Base-by-base conservation (phyloP, 345 rosid genomes). In the Rhizophora apiculata region DNA sequence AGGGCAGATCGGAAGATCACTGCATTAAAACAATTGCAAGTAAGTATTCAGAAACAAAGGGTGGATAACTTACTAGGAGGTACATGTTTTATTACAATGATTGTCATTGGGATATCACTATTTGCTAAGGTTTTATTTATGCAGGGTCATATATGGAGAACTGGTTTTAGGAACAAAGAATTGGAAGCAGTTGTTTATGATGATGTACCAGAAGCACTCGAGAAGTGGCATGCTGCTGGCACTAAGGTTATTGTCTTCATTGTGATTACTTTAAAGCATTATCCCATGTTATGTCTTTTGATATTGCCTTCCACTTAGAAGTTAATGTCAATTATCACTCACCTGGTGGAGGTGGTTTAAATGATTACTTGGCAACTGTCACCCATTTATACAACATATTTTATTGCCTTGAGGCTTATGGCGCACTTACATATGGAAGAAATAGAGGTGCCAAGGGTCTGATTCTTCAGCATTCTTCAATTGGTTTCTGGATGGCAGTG, bases 121-220 rank as follows among this genome's bases (percentile, higher is more conserved):
- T 13, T 43, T 72, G 27, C 70, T 71, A 54, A 64, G 60, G 21
- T 36, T 53, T 62, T 62, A 31, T 49, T 31, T 32, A 27, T 70
- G 71, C 84, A 96, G 99, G 99, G 99, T 73, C 98, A 96, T 83
- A 83, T 96, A 76, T 96, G 99, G 99, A 83, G 74, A 76, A 96
- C 99, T 0, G 99, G 99, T 21, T 96, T 82, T 55, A 76, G 82
- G 66, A 85, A 80, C 63, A 82, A 84, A 66, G 99, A 96, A 74
- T 74, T 96, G 77, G 79, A 88, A 73, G 91, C 92, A 63, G 85
- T 85, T 26, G 89, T 96, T 76, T 92, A 82, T 46, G 96, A 90
- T 60, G 99, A 96, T 64, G 96, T 90, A 62, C 89, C 95, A 60
- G 87, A 82, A 56, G 92, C 96, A 73, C 78, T 96, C 43, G 84